Evolutionary conservation across 2,329 filamentous ascomycete genomes (phyloP), one percentile per base, ranked within the genome.

Genomic region (Verticillium nubilum): DNA sequence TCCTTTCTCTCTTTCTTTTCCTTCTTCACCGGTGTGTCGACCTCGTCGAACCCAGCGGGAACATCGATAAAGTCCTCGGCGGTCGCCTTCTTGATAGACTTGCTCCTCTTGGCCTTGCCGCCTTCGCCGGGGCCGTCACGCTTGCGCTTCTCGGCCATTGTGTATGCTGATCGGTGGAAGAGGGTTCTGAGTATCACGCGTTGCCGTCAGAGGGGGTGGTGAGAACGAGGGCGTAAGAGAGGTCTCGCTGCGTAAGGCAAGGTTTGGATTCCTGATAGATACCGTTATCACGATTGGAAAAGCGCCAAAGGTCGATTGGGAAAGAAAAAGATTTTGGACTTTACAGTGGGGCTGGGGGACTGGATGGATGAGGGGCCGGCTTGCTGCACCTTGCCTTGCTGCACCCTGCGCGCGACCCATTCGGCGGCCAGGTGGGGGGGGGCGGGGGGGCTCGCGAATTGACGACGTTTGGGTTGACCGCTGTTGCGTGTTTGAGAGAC

Each of bases 1-100:
- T 72, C 57, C 50, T 63, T 60, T 56, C 63, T 71, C 35, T 68
- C 67, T 63, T 73, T 73, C 62, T 69, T 70, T 10, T 63, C 66
- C 42, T 62, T 59, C 52, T 63, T 61, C 37, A 58, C 35, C 53
- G 60, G 59, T 17, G 56, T 58, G 50, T 54, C 59, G 12, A 58
- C 52, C 4, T 63, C 61, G 37, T 61, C 58, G 58, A 58, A 33
- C 33, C 61, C 59, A 56, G 60, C 62, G 25, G 35, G 58, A 13
- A 35, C 52, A 31, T 54, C 54, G 26, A 33, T 54, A 52, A 54
- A 56, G 63, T 59, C 63, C 54, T 70, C 65, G 28, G 67, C 62
- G 52, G 68, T 69, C 53, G 61, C 60, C 61, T 68, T 66, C 61
- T 64, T 64, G 27, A 59, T 60, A 52, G 68, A 61, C 56, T 68